Evolutionary conservation across 345 rosid genomes (phyloP).

Genomic region (Pugionium cornutum): DNA sequence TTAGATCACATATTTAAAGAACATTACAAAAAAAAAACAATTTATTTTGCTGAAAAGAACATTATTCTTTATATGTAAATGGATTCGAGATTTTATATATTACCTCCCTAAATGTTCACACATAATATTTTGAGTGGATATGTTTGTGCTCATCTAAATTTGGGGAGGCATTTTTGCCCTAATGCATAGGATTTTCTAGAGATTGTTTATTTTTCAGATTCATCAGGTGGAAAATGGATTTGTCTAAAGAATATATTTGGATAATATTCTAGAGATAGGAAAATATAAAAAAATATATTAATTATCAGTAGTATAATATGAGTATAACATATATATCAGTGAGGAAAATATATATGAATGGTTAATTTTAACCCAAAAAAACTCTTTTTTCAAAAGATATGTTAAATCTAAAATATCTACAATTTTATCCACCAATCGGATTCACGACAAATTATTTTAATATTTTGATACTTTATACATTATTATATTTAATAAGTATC

Average conservation of each 20-base stretch:
- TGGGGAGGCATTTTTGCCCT: slow-evolving; percentile 27
- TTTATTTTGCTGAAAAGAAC: neutral
- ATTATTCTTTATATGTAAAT: slow-evolving; percentile 25
- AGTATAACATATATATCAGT: too few species aligned
- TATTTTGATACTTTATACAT: too few species aligned
- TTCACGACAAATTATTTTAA: too few species aligned
- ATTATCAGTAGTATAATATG: too few species aligned
- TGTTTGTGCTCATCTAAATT: slow-evolving; percentile 26
- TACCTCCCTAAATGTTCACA: slow-evolving; percentile 14
- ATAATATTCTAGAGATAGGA: slow-evolving; percentile 15
- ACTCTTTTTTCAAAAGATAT: too few species aligned
- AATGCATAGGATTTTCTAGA: slow-evolving; percentile 15
- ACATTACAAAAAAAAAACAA: slow-evolving; percentile 1
- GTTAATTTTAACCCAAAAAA: too few species aligned
- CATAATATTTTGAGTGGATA: slow-evolving; percentile 22
- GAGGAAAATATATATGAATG: too few species aligned
- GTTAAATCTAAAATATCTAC: too few species aligned
- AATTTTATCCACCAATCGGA: too few species aligned
- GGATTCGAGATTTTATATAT: slow-evolving; percentile 21
- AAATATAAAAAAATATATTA: neutral
- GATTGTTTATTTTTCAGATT: slow-evolving; percentile 10
- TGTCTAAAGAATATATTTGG: slow-evolving; percentile 13
- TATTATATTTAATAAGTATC: too few species aligned
- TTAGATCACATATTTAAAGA: slow-evolving; percentile 28
- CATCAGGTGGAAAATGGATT: slow-evolving; percentile 22